Evolutionary conservation across 2,329 filamentous ascomycete genomes (phyloP).

Genomic region (Nannizzia gypsea): DNA sequence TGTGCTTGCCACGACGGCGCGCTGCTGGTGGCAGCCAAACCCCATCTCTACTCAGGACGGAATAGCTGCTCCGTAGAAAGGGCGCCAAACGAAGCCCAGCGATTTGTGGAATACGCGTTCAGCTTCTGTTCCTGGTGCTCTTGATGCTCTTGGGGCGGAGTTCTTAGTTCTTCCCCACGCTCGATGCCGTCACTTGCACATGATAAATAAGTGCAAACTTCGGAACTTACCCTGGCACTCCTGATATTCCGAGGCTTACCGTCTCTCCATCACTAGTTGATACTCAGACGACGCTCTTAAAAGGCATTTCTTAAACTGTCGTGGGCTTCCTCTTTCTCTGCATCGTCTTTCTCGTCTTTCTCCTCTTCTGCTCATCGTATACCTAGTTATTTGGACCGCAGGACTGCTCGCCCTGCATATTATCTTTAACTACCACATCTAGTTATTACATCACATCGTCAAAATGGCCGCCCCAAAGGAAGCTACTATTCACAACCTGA

Average conservation of each 20-base stretch:
- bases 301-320: neutral
- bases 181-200: slow-evolving; percentile 1
- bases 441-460: slow-evolving; percentile 13
- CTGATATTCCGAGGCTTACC: slow-evolving; percentile 5
- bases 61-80: no score
- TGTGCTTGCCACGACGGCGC: neutral
- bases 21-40: neutral
- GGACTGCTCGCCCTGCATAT: neutral
- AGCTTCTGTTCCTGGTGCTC: neutral
- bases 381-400: no score
- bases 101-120: neutral
- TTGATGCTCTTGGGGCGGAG: neutral
- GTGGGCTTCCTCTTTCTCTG: neutral
- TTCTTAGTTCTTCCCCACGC: neutral
- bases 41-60: neutral
- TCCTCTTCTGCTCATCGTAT: neutral
- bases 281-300: neutral
- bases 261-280: neutral
- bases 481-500: slow-evolving; percentile 56
- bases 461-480: slow-evolving; percentile 59
- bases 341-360: neutral
- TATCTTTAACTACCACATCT: slow-evolving; percentile 12
- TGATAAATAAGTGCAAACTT: neutral
- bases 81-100: neutral
- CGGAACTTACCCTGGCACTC: no score